Base-by-base conservation (phyloP, 371 early-diverging fungal genomes). In the Syncephalastrum sp. region DNA sequence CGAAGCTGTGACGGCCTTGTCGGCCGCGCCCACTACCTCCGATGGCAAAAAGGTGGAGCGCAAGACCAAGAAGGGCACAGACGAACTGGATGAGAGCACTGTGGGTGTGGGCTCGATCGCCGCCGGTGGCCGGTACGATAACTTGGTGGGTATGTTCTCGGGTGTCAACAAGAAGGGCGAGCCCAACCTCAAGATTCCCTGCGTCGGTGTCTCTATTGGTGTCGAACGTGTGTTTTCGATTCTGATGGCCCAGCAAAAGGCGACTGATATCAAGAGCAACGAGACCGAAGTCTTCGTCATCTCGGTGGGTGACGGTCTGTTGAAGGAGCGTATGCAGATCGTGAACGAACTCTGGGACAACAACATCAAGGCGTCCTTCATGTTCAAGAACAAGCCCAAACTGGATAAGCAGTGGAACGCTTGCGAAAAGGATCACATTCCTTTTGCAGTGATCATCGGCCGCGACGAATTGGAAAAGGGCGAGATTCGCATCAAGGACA, bases 61-160 rank as follows among this genome's bases (percentile, higher is more conserved):
- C 17, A 64, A 68, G 45, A 75, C 68, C 63, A 77, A 75, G 65
- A 52, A 56, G 49, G 57, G 57, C 29, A 66, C 75, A 23, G 83
- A 82, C 55, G 84, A 83, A 59, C 50, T 83, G 38, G 85, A 86
- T 54, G 97, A 96, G 60, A 87, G 82, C 48, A 89, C 87, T 41
- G 86, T 84, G 8, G 94, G 97, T 27, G 89, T 98, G 17, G 99
- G 99, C n/a, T 97, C 99, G 5, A 90, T 99, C 57, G 95, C 97
- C 29, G 99, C 97, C 4, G 99, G 99, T 62, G 99, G 99, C 16
- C 93, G 99, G 50, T 99, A 99, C 75, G 99, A 99, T 67, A 89
- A 96, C 54, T 84, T 99, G 62, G 99, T 99, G 4, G 95, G 95
- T 46, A 94, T 93, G 92, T 94, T 99, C 67, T 75, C 78, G 44